Evolutionary conservation across 1,284 basidiomycete species (phyloP), one percentile per base, ranked within the genome.

Genomic region (Leccinum brunneo-olivaceum): DNA sequence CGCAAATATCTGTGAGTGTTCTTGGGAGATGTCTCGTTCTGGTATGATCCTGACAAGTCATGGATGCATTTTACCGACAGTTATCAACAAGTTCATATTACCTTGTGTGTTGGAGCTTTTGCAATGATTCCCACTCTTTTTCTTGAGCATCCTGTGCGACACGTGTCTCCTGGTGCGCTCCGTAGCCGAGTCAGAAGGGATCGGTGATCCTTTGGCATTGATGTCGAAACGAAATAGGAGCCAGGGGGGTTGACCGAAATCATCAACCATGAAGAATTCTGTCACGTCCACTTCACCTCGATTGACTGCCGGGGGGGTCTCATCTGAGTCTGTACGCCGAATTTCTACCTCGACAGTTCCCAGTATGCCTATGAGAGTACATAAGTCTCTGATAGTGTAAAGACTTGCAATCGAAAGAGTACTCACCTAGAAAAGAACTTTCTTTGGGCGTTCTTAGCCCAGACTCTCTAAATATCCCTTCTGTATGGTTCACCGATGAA

Each of bases 281-380:
- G n/a, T 19, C 8, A 6, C 14, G 8, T 7, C 34, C 8, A 21
- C 47, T 28, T 29, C 47, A 19, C 27, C 21, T 7, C 28, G 34
- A 34, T 44, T 15, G 8, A 2, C n/a, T 11, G 21, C 32, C 8
- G 21, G 21, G 18, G 12, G 23, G 25, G 41, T 49, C 39, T 5
- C 6, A 20, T 25, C 41, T 38, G 37, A 49, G 2, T 23, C 24
- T 6, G 43, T 51, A 15, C 52, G 54, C 37, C 54, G 54, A 11
- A 53, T 44, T 29, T 53, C 52, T 10, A 54, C 42, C n/a, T 54
- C 49, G 2, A 54, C 30, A 14, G n/a, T 23, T 2, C 41, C 34
- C 9, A 53, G 37, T 16, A 20, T 41, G 29, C 48, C 53, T 53
- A 12, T 6, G 10, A 30, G 18, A 14, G 15, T 16, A 40, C n/a